Conservation (phyloP, 2,329 filamentous ascomycete genomes). For the Cladosporium sp. region DNA sequence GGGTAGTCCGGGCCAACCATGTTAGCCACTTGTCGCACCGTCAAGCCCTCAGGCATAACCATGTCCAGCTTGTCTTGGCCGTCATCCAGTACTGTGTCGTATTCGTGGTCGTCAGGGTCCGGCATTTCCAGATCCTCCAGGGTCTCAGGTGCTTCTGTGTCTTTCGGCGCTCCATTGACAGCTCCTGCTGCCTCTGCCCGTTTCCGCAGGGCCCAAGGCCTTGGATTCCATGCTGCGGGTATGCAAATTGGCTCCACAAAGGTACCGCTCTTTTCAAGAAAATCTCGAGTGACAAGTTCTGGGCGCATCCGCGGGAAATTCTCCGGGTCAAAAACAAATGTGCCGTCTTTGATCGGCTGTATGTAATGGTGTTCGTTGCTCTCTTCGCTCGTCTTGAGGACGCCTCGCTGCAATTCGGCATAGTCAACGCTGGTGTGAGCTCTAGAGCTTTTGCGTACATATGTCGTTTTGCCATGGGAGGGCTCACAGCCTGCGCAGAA, state of each 20-base stretch:
- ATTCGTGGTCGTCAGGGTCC: conserved; percentile 41
- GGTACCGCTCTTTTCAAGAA: conserved; percentile 58
- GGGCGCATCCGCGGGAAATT: conserved; percentile 61
- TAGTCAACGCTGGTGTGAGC: conserved; percentile 65
- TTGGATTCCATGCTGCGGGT: conserved; percentile 57
- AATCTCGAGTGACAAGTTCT: conserved; percentile 59
- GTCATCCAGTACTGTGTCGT: conserved; percentile 49
- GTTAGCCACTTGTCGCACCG: conserved; percentile 59
- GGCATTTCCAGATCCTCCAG: conserved; percentile 25
- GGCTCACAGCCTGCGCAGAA: conserved; percentile 59
- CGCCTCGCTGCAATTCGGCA: conserved; percentile 62
- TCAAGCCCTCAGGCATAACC: conserved; percentile 62
- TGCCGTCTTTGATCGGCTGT: conserved; percentile 61
- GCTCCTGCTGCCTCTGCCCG: conserved; percentile 7
- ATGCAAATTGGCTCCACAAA: conserved; percentile 66
- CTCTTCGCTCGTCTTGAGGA: conserved; percentile 62
- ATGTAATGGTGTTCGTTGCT: conserved; percentile 65
- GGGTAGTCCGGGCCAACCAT: conserved; percentile 60
- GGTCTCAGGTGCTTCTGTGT: background rate
- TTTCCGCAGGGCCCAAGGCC: conserved; percentile 35
- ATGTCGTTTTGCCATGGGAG: conserved; percentile 60
- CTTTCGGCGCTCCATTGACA: background rate
- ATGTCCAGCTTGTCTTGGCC: conserved; percentile 64
- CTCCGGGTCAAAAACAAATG: conserved; percentile 57
- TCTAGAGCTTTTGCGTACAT: conserved; percentile 61